phyloP scores from a whole-genome alignment of 805 yeast genomes.

The Scheffersomyces ergatensis region DNA sequence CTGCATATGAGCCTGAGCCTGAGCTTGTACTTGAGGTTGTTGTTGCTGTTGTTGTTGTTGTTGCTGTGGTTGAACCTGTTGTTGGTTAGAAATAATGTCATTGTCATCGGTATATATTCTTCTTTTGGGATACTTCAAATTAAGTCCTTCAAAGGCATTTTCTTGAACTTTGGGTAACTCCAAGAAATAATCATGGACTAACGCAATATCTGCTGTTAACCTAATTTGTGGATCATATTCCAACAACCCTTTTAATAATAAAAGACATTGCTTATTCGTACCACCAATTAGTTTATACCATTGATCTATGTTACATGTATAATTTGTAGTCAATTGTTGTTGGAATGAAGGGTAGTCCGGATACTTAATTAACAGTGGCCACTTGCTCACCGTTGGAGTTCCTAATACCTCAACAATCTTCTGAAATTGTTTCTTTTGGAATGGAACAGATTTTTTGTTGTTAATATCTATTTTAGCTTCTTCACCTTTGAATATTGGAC shows the following conservation, averaged over 20 bases:
- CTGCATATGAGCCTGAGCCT: neutral
- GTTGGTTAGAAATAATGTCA: slow-evolving; percentile 52
- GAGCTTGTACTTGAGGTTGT: neutral
- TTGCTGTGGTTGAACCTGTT: neutral
- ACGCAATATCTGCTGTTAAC: slow-evolving; percentile 73
- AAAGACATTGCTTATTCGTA: slow-evolving; percentile 63
- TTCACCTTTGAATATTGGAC: slow-evolving; percentile 97
- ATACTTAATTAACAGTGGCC: slow-evolving; percentile 77
- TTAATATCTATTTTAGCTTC: slow-evolving; percentile 86
- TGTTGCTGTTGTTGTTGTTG: neutral
- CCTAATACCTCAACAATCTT: slow-evolving; percentile 93
- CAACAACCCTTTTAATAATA: slow-evolving; percentile 60
- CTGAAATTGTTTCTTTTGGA: slow-evolving; percentile 88
- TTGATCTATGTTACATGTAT: slow-evolving; percentile 66
- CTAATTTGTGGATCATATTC: slow-evolving; percentile 83
- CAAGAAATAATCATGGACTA: slow-evolving; percentile 75
- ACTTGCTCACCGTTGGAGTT: slow-evolving; percentile 70
- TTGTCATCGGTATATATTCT: slow-evolving; percentile 85
- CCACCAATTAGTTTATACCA: slow-evolving; percentile 91
- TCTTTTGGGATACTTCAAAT: slow-evolving; percentile 76
- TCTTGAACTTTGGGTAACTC: slow-evolving; percentile 66
- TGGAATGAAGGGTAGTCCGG: slow-evolving; percentile 67
- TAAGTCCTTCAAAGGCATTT: slow-evolving; percentile 78
- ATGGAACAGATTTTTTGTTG: slow-evolving; percentile 87
- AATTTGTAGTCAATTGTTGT: slow-evolving; percentile 52